These are phyloP conservation scores for Ganoderma boninense DNA, from an alignment of 1,284 basidiomycete species.

Conservation along the genomic window DNA sequence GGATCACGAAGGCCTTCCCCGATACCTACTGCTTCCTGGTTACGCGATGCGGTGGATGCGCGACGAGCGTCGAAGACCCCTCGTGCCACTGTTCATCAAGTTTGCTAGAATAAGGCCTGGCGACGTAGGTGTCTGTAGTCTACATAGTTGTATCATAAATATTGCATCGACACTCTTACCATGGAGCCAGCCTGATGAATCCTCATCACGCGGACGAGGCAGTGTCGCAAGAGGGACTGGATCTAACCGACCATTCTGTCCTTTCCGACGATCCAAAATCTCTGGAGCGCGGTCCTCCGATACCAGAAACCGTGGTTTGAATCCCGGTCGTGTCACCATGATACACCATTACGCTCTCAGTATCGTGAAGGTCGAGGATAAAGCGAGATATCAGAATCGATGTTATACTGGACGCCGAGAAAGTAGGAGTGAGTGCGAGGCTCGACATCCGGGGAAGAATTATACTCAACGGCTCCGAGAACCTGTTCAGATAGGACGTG, in stretches of 20 bases:
- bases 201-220: not conserved
- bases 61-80: too few species aligned
- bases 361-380: conserved; percentile 3
- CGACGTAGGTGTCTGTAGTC: too few species aligned
- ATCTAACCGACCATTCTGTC: not conserved
- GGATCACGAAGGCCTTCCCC: too few species aligned
- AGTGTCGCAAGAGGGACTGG: not conserved
- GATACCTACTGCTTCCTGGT: too few species aligned
- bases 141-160: too few species aligned
- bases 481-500: not conserved
- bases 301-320: not conserved
- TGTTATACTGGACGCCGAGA: not conserved
- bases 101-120: too few species aligned
- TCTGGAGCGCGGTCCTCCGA: not conserved
- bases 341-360: not conserved
- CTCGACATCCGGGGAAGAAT: not conserved
- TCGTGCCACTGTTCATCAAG: too few species aligned
- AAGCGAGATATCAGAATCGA: not conserved
- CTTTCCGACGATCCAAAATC: not conserved
- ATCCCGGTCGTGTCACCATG: not conserved
- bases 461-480: not conserved
- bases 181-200: not conserved
- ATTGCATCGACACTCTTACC: not conserved
- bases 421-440: not conserved
- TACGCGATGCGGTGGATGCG: too few species aligned